Conservation (phyloP, 1,284 basidiomycete genomes). For the Taiwanofungus camphoratus region DNA sequence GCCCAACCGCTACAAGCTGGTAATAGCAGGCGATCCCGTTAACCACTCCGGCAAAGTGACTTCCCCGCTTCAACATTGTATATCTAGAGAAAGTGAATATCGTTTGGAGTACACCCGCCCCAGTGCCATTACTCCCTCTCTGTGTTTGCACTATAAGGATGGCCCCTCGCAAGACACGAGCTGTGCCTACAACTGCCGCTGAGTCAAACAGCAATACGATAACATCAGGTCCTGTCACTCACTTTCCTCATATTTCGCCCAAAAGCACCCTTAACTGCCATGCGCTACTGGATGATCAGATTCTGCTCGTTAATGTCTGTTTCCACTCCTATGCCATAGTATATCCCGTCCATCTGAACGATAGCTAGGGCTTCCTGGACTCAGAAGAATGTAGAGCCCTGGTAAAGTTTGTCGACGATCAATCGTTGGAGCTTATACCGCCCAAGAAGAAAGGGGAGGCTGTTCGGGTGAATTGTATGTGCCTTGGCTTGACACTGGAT, state of each 20-base stretch:
- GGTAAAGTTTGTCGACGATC: slow-evolving; percentile 56
- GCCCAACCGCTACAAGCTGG: slow-evolving; percentile 26
- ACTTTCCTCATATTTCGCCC: slow-evolving; percentile 29
- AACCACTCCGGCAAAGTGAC: slow-evolving; percentile 91
- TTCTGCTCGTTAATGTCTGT: slow-evolving; percentile 57
- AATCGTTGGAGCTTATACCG: slow-evolving; percentile 63
- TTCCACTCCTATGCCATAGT: neutral
- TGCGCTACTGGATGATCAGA: slow-evolving; percentile 56
- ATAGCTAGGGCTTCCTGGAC: slow-evolving; percentile 49
- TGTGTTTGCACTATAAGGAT: slow-evolving; percentile 6
- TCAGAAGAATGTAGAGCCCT: slow-evolving; percentile 58
- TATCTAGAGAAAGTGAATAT: too few relatives aligned
- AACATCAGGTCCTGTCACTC: slow-evolving; percentile 4
- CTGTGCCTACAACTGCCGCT: slow-evolving; percentile 5
- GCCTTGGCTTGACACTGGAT: slow-evolving; percentile 2
- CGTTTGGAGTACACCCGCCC: too few relatives aligned
- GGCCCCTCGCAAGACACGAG: slow-evolving; percentile 4
- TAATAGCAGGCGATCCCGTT: slow-evolving; percentile 85
- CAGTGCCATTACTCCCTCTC: too few relatives aligned
- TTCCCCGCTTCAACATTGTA: too few relatives aligned
- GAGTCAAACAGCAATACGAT: slow-evolving; percentile 1
- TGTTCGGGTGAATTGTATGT: slow-evolving; percentile 64
- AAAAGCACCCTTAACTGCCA: slow-evolving; percentile 42
- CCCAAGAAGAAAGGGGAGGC: slow-evolving; percentile 76
- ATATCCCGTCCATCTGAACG: slow-evolving; percentile 10